phyloP scores from a whole-genome alignment of 345 rosid genomes.

The Aegle marmelos region DNA sequence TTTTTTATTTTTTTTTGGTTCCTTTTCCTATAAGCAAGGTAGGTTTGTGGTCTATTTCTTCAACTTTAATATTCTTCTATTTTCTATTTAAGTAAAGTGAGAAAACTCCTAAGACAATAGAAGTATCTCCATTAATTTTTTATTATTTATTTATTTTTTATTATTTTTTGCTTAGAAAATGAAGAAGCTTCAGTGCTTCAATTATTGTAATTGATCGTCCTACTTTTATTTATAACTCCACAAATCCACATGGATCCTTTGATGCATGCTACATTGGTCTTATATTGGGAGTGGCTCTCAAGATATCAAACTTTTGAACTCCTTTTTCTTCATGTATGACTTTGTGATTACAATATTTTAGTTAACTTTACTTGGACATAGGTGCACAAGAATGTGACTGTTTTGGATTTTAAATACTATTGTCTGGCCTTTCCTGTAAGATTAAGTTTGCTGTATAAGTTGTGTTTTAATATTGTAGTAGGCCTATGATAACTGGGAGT shows the following conservation, averaged over 20 bases:
- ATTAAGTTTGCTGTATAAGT: background rate
- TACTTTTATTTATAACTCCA: background rate
- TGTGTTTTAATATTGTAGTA: background rate
- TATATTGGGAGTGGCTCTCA: background rate
- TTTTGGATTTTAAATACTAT: background rate
- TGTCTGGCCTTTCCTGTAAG: background rate
- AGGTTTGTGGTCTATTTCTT: background rate
- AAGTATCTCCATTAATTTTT: background rate
- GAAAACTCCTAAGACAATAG: background rate
- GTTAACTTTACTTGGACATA: background rate
- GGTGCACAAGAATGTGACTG: background rate
- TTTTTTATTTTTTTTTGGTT: background rate
- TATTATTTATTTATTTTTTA: no score
- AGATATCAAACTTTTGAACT: background rate
- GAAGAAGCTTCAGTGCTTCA: background rate
- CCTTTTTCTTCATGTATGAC: background rate
- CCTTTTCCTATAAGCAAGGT: background rate
- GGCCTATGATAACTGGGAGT: background rate
- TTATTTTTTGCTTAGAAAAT: background rate
- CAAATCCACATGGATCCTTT: background rate
- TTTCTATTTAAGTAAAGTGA: background rate
- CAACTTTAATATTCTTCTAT: background rate
- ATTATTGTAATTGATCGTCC: constrained; percentile 3
- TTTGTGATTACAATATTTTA: background rate
- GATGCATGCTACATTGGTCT: background rate